These are phyloP conservation scores for Sporormia fimetaria DNA, from an alignment of 495 filamentous ascomycete species.

Conservation along the genomic window DNA sequence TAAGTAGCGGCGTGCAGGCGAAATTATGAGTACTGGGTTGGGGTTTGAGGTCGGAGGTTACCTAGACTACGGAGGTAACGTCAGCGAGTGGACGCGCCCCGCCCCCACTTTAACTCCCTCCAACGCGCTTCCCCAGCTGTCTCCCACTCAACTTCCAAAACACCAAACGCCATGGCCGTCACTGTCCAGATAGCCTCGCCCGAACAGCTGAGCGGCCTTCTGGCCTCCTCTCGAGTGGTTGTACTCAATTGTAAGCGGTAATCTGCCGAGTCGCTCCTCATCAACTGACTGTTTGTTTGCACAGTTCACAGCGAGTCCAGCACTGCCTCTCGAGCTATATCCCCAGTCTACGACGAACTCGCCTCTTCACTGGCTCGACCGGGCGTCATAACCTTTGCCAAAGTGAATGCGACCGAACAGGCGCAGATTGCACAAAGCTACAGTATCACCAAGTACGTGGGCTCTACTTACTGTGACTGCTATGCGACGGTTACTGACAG, in stretches of 20 bases:
- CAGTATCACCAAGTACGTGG: conserved; percentile 54
- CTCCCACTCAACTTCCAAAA: neutral
- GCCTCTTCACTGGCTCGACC: conserved; percentile 59
- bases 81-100: conserved; percentile 5
- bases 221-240: conserved; percentile 59
- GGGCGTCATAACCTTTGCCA: conserved; percentile 68
- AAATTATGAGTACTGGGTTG: no score
- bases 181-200: conserved; percentile 59
- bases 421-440: conserved; percentile 61
- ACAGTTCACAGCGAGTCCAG: conserved; percentile 85
- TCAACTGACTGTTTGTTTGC: conserved; percentile 14
- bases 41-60: no score
- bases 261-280: conserved; percentile 16
- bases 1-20: no score
- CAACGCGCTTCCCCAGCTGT: neutral
- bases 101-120: conserved; percentile 13
- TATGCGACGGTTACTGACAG: conserved; percentile 4
- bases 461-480: neutral
- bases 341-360: conserved; percentile 73
- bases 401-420: conserved; percentile 72
- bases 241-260: conserved; percentile 70
- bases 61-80: no score
- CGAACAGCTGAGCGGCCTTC: conserved; percentile 56
- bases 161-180: conserved; percentile 29
- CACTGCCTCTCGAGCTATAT: conserved; percentile 71